A percentile compares a stretch with the other conserved stretches of the same genome.
Conservation (phyloP, 192 early-diverging fungal species). For the Entrophospora sp. region DNA sequence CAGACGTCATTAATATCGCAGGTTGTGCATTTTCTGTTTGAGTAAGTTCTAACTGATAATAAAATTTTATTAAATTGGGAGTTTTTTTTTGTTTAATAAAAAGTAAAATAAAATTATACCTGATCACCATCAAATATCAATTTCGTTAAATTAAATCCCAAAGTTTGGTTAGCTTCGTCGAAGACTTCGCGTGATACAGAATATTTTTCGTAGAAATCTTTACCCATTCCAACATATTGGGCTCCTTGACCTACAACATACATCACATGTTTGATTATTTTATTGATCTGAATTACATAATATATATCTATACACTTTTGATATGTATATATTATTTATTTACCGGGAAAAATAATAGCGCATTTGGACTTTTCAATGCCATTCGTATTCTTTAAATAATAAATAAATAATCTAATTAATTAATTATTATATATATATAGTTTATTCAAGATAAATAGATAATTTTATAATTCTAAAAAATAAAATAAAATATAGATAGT, state of each 20-base stretch:
- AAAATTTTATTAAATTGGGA: neutral
- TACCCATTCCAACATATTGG: conserved; percentile 88
- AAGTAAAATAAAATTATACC: conserved; percentile 22
- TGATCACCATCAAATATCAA: conserved; percentile 86
- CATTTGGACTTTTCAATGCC: conserved; percentile 10
- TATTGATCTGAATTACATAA: neutral
- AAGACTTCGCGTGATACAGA: conserved; percentile 69
- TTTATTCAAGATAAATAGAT: too few relatives aligned
- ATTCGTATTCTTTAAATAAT: neutral
- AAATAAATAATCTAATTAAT: too few relatives aligned
- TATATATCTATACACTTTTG: too few relatives aligned
- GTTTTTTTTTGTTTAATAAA: neutral
- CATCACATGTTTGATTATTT: neutral
- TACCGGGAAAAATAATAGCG: conserved; percentile 21
- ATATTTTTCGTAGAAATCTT: conserved; percentile 72
- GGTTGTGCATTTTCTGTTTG: conserved; percentile 78
- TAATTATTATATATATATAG: too few relatives aligned
- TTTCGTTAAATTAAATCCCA: conserved; percentile 58
- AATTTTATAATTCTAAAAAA: too few relatives aligned
- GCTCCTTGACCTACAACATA: conserved; percentile 59
- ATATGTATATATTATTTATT: neutral
- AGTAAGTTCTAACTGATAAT: conserved; percentile 40
- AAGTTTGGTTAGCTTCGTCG: conserved; percentile 83
- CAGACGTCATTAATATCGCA: conserved; percentile 83
- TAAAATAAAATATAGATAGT: too few relatives aligned